These are phyloP conservation scores for Salvia hispanica DNA, from an alignment of 257 asterid genomes.

Conservation along the genomic window DNA sequence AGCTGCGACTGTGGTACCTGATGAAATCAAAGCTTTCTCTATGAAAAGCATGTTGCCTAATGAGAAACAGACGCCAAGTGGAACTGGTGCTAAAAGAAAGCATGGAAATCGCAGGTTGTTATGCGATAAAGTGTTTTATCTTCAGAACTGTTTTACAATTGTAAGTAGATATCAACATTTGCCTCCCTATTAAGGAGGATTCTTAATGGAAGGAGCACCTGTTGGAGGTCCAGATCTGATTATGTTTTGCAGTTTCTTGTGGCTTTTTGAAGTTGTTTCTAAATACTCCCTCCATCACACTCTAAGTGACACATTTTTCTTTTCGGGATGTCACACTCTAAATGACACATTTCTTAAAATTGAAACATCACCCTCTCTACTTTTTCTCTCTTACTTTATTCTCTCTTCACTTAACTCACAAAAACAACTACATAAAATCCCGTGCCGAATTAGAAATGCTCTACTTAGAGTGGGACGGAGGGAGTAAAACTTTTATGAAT, in stretches of 20 bases:
- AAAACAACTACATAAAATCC: too few relatives aligned
- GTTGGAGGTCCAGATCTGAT: slow-evolving; percentile 25
- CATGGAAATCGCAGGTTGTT: slow-evolving; percentile 61
- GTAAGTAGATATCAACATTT: slow-evolving; percentile 13
- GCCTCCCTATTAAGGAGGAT: slow-evolving; percentile 17
- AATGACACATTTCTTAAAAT: too few relatives aligned
- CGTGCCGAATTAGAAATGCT: too few relatives aligned
- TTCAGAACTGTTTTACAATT: slow-evolving; percentile 12
- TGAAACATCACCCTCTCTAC: too few relatives aligned
- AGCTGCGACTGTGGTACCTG: slow-evolving; percentile 40
- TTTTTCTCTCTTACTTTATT: too few relatives aligned
- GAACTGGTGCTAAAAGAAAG: slow-evolving; percentile 67
- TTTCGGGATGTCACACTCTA: too few relatives aligned
- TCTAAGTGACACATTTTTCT: too few relatives aligned
- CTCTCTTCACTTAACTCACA: too few relatives aligned
- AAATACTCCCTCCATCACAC: too few relatives aligned
- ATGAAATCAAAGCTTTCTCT: slow-evolving; percentile 38
- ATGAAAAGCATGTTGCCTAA: slow-evolving; percentile 36
- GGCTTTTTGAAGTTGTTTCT: not conserved
- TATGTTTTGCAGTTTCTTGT: slow-evolving; percentile 5
- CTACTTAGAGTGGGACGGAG: too few relatives aligned
- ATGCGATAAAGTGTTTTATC: slow-evolving; percentile 26
- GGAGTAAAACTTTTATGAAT: not conserved
- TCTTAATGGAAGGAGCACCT: slow-evolving; percentile 31
- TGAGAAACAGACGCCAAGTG: slow-evolving; percentile 36